Conservation (phyloP, 495 filamentous ascomycete species). For the Aspergillus sclerotioniger region DNA sequence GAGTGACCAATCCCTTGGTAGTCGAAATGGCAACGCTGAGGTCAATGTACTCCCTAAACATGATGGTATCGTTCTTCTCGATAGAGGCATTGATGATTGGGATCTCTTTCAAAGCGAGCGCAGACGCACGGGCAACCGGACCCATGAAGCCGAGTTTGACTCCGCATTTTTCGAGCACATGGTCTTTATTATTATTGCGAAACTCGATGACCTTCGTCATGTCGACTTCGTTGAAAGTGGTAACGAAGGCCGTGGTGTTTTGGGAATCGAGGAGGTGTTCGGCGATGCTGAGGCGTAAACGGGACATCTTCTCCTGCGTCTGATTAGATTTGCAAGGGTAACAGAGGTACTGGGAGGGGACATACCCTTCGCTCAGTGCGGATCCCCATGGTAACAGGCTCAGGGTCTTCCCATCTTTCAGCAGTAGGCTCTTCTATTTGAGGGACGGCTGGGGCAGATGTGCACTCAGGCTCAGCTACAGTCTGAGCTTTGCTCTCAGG, state of each 20-base stretch:
- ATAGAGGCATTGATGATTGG: constrained; percentile 88
- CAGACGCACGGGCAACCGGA: constrained; percentile 78
- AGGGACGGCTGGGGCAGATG: too few species aligned
- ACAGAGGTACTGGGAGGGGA: too few species aligned
- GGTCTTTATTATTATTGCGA: constrained; percentile 84
- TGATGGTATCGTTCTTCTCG: constrained; percentile 86
- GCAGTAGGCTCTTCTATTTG: too few species aligned
- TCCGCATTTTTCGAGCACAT: constrained; percentile 78
- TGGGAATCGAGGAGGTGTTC: constrained; percentile 12
- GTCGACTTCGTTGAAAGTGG: constrained; percentile 93
- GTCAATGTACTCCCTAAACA: constrained; percentile 72
- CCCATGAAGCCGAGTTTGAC: constrained; percentile 94
- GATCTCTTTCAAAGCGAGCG: constrained; percentile 80
- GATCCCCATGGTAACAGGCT: too few species aligned
- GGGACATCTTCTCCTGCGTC: constrained; percentile 10
- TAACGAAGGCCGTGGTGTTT: constrained; percentile 65
- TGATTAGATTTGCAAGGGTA: too few species aligned
- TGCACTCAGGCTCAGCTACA: too few species aligned
- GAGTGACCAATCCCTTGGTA: too few species aligned
- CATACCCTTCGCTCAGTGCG: too few species aligned
- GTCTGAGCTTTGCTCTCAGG: too few species aligned
- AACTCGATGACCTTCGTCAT: constrained; percentile 89
- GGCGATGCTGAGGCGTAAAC: constrained; percentile 8
- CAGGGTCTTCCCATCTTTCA: too few species aligned
- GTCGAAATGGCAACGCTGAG: too few species aligned